These are phyloP conservation scores for Salix viminalis DNA, from an alignment of 345 rosid species.

Conservation along the genomic window DNA sequence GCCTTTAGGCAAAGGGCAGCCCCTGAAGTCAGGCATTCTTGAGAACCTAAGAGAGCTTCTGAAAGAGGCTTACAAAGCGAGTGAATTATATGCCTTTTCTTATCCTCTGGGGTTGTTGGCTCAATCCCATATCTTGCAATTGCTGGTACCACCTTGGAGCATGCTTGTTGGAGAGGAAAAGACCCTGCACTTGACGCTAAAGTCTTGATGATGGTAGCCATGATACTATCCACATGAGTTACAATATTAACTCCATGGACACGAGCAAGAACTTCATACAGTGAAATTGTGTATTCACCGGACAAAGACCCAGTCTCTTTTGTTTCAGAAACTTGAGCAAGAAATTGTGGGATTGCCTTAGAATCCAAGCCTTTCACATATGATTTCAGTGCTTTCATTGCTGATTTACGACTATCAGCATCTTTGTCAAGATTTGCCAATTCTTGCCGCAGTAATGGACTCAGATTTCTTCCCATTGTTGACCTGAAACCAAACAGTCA, in stretches of 20 bases:
- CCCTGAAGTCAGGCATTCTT: conserved; percentile 78
- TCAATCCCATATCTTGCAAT: conserved; percentile 89
- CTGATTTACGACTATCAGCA: conserved; percentile 64
- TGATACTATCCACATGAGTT: conserved; percentile 81
- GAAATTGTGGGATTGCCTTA: conserved; percentile 74
- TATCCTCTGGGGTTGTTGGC: conserved; percentile 62
- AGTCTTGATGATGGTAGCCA: conserved; percentile 78
- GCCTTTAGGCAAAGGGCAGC: conserved; percentile 87
- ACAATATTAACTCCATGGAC: conserved; percentile 90
- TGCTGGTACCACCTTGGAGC: conserved; percentile 89
- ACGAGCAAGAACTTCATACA: conserved; percentile 90
- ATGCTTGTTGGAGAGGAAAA: conserved; percentile 93
- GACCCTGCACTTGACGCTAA: conserved; percentile 88
- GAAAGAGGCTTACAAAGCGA: conserved; percentile 81
- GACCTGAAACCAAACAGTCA: conserved; percentile 27
- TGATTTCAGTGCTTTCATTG: conserved; percentile 76
- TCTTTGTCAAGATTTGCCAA: conserved; percentile 84
- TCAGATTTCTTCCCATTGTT: conserved; percentile 65
- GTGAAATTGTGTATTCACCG: conserved; percentile 85
- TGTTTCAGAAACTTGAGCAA: conserved; percentile 83
- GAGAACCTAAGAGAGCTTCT: conserved; percentile 71
- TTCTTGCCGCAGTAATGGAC: conserved; percentile 62
- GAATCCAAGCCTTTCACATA: conserved; percentile 80
- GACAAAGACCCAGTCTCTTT: conserved; percentile 81
- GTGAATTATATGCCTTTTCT: conserved; percentile 67